Conservation (phyloP, 371 early-diverging fungal genomes). For the Chytridium lagenaria region DNA sequence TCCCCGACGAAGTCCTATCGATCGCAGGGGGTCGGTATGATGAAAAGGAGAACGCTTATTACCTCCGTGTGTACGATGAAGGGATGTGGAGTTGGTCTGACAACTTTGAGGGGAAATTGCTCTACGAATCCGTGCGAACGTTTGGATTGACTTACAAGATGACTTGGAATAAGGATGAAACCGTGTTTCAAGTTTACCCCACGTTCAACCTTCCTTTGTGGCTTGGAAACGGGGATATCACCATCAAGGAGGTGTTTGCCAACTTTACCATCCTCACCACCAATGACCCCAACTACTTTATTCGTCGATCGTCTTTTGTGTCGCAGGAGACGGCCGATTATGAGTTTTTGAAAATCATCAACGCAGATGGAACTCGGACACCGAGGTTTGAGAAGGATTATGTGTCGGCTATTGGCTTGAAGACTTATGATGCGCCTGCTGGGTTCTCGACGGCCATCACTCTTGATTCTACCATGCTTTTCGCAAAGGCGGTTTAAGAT, state of each 20-base stretch:
- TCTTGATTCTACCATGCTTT: no score
- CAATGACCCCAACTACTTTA: constrained; percentile 27
- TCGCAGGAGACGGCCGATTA: constrained; percentile 6
- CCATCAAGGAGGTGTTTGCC: constrained; percentile 19
- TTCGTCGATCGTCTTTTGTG: constrained; percentile 17
- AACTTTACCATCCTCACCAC: constrained; percentile 26
- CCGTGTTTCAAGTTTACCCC: neutral
- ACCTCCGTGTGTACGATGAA: constrained; percentile 28
- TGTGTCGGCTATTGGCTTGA: constrained; percentile 15
- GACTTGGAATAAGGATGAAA: neutral
- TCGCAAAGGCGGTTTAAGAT: no score
- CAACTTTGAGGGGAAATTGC: constrained; percentile 12
- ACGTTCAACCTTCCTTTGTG: constrained; percentile 18
- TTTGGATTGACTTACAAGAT: constrained; percentile 25
- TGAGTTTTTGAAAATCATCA: constrained; percentile 24
- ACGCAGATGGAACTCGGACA: constrained; percentile 28
- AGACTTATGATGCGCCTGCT: no score
- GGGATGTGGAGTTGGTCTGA: constrained; percentile 24
- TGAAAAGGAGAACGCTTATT: constrained; percentile 14
- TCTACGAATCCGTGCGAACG: constrained; percentile 30
- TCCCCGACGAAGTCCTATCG: constrained; percentile 25
- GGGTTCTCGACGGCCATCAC: no score
- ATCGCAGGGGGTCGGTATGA: constrained; percentile 20
- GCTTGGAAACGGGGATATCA: constrained; percentile 13
- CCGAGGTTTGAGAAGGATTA: constrained; percentile 16